Base-by-base conservation (phyloP, 1,284 basidiomycete genomes). In the Naganishia sp. region DNA sequence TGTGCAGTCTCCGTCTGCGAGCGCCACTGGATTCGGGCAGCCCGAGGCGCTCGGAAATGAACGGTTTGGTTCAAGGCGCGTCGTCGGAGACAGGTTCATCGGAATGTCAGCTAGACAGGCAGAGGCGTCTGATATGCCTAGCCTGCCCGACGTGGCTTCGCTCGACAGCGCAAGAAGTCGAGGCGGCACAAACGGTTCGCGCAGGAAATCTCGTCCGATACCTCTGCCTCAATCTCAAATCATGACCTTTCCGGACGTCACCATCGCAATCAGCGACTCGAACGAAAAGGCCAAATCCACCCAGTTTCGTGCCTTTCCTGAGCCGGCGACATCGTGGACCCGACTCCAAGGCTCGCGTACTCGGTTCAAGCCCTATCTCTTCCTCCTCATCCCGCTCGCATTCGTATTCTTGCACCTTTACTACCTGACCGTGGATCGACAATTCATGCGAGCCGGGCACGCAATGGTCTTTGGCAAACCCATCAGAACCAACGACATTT, bases 391-490 rank as follows among this genome's bases (percentile, higher is more conserved):
- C 49, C 57, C 57, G 39, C 57, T 61, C 49, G 47, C 50, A 31
- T 51, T 61, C 32, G 49, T 61, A 28, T 51, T 61, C 47, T 50
- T 61, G 32, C 57, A 61, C 35, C 23, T 61, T 46, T 61, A 61
- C 42, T 61, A 61, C 35, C 41, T 50, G 47, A 35, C 47, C 18
- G 57, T 61, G 21, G 54, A 45, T 23, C n/a, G 49, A 49, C 57
- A 61, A 35, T 61, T 61, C 39, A 17, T 61, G 57, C 57, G 47
- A 61, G 57, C 57, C 15, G 57, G 57, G 45, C 47, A 61, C 42
- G 57, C 57, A 41, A 50, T 61, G 57, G 57, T 61, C 21, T 61
- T 61, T 51, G 57, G 57, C 47, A 47, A 61, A 23, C 57, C 57
- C 41, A 51, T 51, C 35, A 49, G 23, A 21, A 23, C 32, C 35